Percentiles rank a stretch among this genome's conserved stretches.
Conservation (phyloP, 2,329 filamentous ascomycete species). For the Macrophomina pseudophaseolina region DNA sequence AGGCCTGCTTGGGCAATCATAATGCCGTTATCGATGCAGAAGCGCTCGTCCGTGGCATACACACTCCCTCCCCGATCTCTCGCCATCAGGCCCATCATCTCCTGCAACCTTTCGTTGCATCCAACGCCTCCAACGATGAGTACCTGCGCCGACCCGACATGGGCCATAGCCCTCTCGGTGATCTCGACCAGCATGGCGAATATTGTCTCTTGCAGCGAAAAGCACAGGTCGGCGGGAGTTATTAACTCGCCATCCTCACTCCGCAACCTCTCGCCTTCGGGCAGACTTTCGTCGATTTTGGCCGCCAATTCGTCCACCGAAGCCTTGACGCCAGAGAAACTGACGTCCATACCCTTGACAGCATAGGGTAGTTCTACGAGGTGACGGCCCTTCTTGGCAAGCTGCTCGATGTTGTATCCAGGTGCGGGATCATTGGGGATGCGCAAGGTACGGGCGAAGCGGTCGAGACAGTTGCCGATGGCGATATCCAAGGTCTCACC, state of each 20-base stretch:
- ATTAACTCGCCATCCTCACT: conserved; percentile 62
- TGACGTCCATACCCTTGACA: conserved; percentile 99
- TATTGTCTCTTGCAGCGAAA: conserved; percentile 92
- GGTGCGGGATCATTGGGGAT: conserved; percentile 97
- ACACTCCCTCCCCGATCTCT: conserved; percentile 85
- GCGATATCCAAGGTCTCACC: conserved; percentile 97
- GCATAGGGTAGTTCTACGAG: conserved; percentile 91
- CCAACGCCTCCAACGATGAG: conserved; percentile 95
- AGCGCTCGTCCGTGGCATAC: conserved; percentile 94
- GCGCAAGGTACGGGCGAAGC: conserved; percentile 87
- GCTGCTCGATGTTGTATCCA: conserved; percentile 96
- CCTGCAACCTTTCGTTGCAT: conserved; percentile 90
- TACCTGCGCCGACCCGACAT: conserved; percentile 89
- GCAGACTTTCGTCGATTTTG: conserved; percentile 57
- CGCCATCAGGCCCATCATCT: conserved; percentile 99
- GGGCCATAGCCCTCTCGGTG: conserved; percentile 97
- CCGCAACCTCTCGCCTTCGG: conserved; percentile 46
- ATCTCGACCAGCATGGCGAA: conserved; percentile 98
- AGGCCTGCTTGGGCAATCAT: conserved; percentile 99
- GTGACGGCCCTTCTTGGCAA: conserved; percentile 74
- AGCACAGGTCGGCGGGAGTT: conserved; percentile 86
- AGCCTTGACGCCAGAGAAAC: conserved; percentile 89
- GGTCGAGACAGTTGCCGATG: conserved; percentile 95
- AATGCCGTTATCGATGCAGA: conserved; percentile 98
- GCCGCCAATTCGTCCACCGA: conserved; percentile 79